Evolutionary conservation across 1,284 basidiomycete species (phyloP).

Genomic region (Malassezia caprae): DNA sequence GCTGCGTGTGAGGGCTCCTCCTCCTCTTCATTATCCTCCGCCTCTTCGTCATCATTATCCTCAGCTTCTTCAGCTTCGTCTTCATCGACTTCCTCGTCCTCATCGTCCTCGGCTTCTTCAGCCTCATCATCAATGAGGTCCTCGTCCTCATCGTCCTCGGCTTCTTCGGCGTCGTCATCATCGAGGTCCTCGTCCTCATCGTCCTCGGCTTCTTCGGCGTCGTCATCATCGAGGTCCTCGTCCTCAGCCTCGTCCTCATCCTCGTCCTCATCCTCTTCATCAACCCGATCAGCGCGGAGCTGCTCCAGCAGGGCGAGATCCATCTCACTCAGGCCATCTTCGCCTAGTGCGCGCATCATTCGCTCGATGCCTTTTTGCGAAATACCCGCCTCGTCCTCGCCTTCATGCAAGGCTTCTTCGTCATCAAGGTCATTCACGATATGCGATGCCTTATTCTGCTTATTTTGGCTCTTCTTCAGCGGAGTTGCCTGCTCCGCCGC

Average conservation of each 20-base stretch:
- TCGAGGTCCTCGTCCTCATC: conserved; percentile 16
- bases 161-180: conserved; percentile 22
- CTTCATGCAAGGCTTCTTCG: conserved; percentile 25
- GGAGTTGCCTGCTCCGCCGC: neutral
- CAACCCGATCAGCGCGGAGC: conserved; percentile 22
- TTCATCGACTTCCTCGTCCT: conserved; percentile 12
- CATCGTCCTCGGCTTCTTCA: conserved; percentile 7
- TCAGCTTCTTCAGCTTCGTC: conserved; percentile 19
- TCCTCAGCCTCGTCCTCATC: conserved; percentile 24
- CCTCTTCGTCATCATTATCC: conserved; percentile 13
- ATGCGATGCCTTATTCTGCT: too few species aligned
- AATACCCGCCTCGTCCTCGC: conserved; percentile 37
- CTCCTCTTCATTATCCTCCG: conserved; percentile 8
- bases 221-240: conserved; percentile 18
- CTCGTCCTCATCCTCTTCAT: conserved; percentile 23
- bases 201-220: conserved; percentile 15
- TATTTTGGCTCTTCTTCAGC: neutral
- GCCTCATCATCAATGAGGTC: conserved; percentile 18
- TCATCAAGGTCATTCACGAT: neutral
- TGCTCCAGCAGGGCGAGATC: conserved; percentile 31
- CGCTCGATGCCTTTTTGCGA: conserved; percentile 37
- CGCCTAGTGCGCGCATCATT: conserved; percentile 38
- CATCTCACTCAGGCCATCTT: conserved; percentile 38
- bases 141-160: conserved; percentile 23
- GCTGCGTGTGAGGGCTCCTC: conserved; percentile 17